These are phyloP conservation scores for Podaxis pistillaris DNA, from an alignment of 768 basidiomycete species.

Conservation along the genomic window DNA sequence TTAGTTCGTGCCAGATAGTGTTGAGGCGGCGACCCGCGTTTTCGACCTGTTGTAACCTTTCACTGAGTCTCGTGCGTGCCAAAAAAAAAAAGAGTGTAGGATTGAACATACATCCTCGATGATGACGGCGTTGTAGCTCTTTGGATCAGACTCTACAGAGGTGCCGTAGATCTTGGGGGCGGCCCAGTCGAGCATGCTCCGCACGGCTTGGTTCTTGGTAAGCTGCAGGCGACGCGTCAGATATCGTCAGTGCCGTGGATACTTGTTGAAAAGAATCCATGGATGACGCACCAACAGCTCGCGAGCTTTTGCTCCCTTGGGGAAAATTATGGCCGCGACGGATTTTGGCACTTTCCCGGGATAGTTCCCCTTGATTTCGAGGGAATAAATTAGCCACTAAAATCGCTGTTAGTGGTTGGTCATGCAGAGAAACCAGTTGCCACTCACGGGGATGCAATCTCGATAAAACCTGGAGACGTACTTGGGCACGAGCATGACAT, in stretches of 20 bases:
- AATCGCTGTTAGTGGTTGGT: neutral
- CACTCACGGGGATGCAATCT: constrained; percentile 8
- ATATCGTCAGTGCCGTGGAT: neutral
- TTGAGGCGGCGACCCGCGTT: neutral
- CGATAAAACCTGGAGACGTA: constrained; percentile 3
- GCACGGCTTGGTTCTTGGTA: neutral
- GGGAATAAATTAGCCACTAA: constrained; percentile 9
- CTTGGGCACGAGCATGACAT: constrained; percentile 5
- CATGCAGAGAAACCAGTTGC: neutral
- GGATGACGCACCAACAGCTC: constrained; percentile 4
- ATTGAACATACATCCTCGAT: constrained; percentile 9
- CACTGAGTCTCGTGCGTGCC: neutral
- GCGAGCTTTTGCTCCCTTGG: constrained; percentile 8
- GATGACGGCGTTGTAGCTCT: constrained; percentile 11
- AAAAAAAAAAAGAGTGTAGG: neutral
- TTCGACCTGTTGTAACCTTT: constrained; percentile 1
- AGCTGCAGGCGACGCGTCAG: neutral
- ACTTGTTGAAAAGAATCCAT: neutral
- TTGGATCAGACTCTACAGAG: constrained; percentile 3
- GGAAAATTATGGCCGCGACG: constrained; percentile 10
- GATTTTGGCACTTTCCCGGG: constrained; percentile 14
- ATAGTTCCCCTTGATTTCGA: constrained; percentile 10
- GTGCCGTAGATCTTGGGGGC: constrained; percentile 14
- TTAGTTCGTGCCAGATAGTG: neutral
- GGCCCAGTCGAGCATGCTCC: constrained; percentile 13